Evolutionary conservation across 371 early-diverging fungal genomes (phyloP).

Genomic region (Nosema muscidifuracis): DNA sequence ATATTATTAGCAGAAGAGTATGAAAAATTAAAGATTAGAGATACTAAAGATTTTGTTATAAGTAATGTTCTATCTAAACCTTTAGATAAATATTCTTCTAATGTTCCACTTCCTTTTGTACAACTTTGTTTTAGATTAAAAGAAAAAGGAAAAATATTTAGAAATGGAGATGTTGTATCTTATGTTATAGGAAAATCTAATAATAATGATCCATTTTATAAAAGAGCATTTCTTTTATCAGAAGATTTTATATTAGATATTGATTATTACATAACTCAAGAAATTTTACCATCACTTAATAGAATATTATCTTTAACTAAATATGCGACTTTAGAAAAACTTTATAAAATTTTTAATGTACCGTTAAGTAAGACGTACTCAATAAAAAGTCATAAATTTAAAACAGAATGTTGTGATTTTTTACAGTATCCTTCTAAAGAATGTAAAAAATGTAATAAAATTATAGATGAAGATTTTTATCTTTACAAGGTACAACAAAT

Average conservation of each 20-base stretch:
- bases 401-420: constrained; percentile 56
- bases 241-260: constrained; percentile 69
- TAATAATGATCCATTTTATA: constrained; percentile 64
- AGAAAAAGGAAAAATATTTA: constrained; percentile 67
- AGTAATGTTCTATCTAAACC: constrained; percentile 77
- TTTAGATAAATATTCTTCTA: constrained; percentile 80
- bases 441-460: constrained; percentile 51
- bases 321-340: constrained; percentile 20
- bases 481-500: constrained; percentile 30
- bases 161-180: constrained; percentile 82
- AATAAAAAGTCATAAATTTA: constrained; percentile 5
- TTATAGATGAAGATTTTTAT: constrained; percentile 37
- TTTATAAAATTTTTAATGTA: constrained; percentile 43
- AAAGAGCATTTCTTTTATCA: constrained; percentile 77
- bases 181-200: constrained; percentile 79
- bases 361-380: neutral
- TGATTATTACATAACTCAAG: constrained; percentile 89
- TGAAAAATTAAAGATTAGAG: constrained; percentile 54
- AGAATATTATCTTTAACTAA: constrained; percentile 27
- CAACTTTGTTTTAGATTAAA: constrained; percentile 80
- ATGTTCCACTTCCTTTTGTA: constrained; percentile 83
- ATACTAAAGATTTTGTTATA: constrained; percentile 78
- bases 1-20: constrained; percentile 9
- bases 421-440: constrained; percentile 23
- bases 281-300: constrained; percentile 82